Conservation (phyloP, 2,329 filamentous ascomycete genomes). For the Stemphylium lycopersici region DNA sequence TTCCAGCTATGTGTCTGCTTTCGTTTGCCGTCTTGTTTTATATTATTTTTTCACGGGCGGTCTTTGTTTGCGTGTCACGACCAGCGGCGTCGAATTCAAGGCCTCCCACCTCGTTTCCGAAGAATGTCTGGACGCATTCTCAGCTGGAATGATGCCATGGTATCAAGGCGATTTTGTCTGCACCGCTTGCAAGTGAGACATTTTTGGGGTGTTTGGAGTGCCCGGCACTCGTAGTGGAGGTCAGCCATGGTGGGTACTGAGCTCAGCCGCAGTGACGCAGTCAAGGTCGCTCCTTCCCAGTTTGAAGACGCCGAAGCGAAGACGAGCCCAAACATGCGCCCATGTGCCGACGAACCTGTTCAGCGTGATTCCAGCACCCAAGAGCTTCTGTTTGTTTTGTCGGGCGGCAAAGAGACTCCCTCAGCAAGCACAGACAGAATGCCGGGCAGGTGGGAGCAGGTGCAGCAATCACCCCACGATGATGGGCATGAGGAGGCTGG, state of each 20-base stretch:
- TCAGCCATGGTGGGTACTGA: neutral
- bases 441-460: neutral
- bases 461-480: conserved; percentile 1
- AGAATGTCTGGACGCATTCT: no score
- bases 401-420: no score
- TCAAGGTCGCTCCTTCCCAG: conserved; percentile 2
- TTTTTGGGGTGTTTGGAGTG: neutral
- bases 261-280: conserved; percentile 4
- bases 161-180: no score
- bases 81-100: no score
- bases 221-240: neutral
- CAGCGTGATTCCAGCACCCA: neutral
- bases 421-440: no score
- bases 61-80: no score
- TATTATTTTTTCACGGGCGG: no score
- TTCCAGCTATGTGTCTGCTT: no score
- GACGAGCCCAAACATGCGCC: no score
- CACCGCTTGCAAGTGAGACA: neutral
- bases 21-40: no score
- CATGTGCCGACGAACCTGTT: neutral
- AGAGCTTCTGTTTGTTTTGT: neutral
- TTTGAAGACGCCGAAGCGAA: neutral
- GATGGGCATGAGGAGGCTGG: conserved; percentile 8
- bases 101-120: no score
- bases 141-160: no score